Base-by-base conservation (phyloP, 2,329 filamentous ascomycete species). In the Neonectria punicea region DNA sequence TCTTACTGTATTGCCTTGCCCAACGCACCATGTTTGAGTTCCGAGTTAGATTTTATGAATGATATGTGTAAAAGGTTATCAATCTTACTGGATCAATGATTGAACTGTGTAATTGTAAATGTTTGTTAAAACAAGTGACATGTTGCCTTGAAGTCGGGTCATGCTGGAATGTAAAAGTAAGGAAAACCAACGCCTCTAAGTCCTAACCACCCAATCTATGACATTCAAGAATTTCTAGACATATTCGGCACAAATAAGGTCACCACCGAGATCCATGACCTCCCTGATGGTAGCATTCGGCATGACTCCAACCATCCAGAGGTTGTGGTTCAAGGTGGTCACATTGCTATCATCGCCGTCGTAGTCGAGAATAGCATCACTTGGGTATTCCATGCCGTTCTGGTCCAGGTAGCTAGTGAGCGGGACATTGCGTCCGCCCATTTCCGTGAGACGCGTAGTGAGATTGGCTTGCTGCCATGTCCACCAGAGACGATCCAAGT, bases 351-450 rank as follows among this genome's bases (percentile, higher is more conserved):
- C 39, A 16, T 69, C 67, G 13, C 67, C 61, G 11, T 63, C 50
- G 25, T 66, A 62, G 58, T 58, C 43, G 22, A 22, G 22, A 22
- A 22, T 22, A 22, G 22, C 22, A 3, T 32, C 41, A 8, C 60
- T 56, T 13, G 55, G 59, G 20, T 55, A 58, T 25, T 56, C 53
- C 43, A 51, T 58, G n/a, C 43, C 61, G 49, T 56, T 64, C 22
- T 63, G 51, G 6, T 32, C 32, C 7, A 61, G 13, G 51, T 57
- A 61, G 14, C 41, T 61, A 8, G 28, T 43, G 18, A 36, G 36
- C 6, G 63, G 43, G 46, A 66, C 22, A 41, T 83, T 81, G 73
- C 76, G 78, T 9, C 66, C 66, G 22, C 67, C 67, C 20, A 70
- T 70, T 18, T 70, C 67, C 3, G 66, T 67, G 41, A 70, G 54